Conservation (phyloP, 2,329 filamentous ascomycete species). For the Fusarium drepaniforme region DNA sequence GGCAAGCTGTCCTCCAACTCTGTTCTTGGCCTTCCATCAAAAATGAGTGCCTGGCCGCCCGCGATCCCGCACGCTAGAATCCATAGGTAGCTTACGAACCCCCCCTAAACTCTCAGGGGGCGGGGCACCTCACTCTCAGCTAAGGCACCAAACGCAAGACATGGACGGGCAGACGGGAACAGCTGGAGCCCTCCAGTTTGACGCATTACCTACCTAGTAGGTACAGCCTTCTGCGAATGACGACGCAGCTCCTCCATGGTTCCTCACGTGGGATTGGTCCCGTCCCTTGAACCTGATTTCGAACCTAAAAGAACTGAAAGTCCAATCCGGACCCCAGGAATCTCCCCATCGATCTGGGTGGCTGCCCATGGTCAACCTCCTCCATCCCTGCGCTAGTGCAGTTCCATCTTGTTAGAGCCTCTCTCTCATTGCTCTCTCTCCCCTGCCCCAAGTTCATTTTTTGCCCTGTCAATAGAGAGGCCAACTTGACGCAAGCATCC, state of each 20-base stretch:
- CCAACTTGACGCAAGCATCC: slow-evolving; percentile 25
- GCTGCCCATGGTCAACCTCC: background rate
- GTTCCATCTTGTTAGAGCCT: slow-evolving; percentile 20
- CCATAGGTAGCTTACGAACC: background rate
- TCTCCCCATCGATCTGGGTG: slow-evolving; percentile 19
- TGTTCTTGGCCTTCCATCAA: background rate
- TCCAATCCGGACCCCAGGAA: background rate
- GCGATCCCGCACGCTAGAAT: background rate
- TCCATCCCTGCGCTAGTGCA: slow-evolving; percentile 15
- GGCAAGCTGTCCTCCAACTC: background rate
- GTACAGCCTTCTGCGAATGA: slow-evolving; percentile 16
- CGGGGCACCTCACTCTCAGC: background rate
- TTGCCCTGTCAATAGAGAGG: background rate
- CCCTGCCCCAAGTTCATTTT: slow-evolving; percentile 1
- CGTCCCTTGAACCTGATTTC: background rate
- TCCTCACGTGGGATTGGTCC: slow-evolving; percentile 28
- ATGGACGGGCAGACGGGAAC: background rate
- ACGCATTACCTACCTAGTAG: background rate
- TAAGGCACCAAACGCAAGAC: background rate
- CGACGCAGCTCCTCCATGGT: slow-evolving; percentile 22
- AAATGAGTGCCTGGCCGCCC: background rate
- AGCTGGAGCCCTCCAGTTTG: background rate
- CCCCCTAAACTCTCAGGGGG: slow-evolving; percentile 22
- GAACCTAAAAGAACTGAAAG: background rate
- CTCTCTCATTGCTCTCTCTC: slow-evolving; percentile 6